Percentiles rank a stretch among this genome's conserved stretches.
Conservation (phyloP, 306 rosid genomes). For the Gleditsia sinensis region DNA sequence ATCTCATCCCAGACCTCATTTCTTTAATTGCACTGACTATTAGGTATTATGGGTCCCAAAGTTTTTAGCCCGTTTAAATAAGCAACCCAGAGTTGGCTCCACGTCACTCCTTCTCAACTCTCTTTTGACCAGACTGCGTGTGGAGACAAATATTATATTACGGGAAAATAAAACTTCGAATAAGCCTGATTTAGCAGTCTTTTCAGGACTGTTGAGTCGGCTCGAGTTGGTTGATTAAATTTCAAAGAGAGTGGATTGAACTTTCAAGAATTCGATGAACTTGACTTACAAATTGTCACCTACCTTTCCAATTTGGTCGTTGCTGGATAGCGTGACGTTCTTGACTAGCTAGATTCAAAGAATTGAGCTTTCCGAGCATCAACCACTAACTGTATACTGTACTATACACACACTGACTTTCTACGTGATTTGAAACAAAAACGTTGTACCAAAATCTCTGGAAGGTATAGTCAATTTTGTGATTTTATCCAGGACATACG, state of each 20-base stretch:
- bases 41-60: background rate
- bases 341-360: background rate
- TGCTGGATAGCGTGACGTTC: background rate
- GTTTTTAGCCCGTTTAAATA: constrained; percentile 1
- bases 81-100: too few species aligned
- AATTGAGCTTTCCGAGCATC: background rate
- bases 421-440: background rate
- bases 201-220: constrained; percentile 18
- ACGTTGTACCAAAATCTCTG: background rate
- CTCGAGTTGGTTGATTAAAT: constrained; percentile 7
- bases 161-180: background rate
- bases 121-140: constrained; percentile 4
- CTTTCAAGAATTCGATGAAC: background rate
- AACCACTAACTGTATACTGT: too few species aligned
- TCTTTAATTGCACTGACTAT: background rate
- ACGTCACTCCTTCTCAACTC: background rate
- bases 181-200: background rate
- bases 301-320: background rate
- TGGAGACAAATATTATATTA: background rate
- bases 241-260: background rate
- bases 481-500: background rate
- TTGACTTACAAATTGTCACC: background rate
- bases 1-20: background rate
- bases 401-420: background rate
- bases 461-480: background rate